phyloP scores from a whole-genome alignment of 371 early-diverging fungal genomes.

The Mucor piriformis region DNA sequence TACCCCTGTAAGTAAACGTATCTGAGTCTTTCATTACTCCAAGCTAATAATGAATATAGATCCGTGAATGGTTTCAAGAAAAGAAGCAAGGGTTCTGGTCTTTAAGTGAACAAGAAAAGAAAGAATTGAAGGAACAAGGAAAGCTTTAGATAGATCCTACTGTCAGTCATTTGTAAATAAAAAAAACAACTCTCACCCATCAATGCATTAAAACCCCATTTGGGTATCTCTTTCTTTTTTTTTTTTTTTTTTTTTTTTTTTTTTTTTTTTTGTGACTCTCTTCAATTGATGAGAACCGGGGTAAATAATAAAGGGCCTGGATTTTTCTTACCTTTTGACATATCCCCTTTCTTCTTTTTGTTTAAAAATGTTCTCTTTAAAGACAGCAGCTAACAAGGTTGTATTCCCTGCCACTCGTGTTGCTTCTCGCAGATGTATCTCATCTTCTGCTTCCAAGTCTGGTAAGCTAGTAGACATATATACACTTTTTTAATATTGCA shows the following conservation, averaged over 20 bases:
- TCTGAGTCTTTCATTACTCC: neutral
- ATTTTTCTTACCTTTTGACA: slow-evolving; percentile 18
- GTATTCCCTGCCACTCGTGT: slow-evolving; percentile 50
- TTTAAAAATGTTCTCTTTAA: slow-evolving; percentile 51
- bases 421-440: slow-evolving; percentile 52
- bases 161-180: neutral
- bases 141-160: slow-evolving; percentile 23
- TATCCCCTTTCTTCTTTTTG: slow-evolving; percentile 6
- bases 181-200: neutral
- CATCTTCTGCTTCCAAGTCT: slow-evolving; percentile 41
- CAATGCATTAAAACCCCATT: neutral
- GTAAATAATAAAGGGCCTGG: slow-evolving; percentile 20
- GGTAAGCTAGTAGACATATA: slow-evolving; percentile 42
- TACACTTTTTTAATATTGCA: neutral
- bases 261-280: slow-evolving; percentile 4
- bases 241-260: neutral
- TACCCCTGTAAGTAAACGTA: slow-evolving; percentile 38
- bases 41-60: slow-evolving; percentile 16
- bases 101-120: slow-evolving; percentile 42
- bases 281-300: slow-evolving; percentile 10
- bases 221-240: too few species aligned
- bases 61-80: slow-evolving; percentile 48
- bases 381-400: slow-evolving; percentile 53
- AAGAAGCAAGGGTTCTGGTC: slow-evolving; percentile 46
- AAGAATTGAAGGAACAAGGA: slow-evolving; percentile 48